Conservation (phyloP, 306 rosid species). For the Cucurbita maxima region DNA sequence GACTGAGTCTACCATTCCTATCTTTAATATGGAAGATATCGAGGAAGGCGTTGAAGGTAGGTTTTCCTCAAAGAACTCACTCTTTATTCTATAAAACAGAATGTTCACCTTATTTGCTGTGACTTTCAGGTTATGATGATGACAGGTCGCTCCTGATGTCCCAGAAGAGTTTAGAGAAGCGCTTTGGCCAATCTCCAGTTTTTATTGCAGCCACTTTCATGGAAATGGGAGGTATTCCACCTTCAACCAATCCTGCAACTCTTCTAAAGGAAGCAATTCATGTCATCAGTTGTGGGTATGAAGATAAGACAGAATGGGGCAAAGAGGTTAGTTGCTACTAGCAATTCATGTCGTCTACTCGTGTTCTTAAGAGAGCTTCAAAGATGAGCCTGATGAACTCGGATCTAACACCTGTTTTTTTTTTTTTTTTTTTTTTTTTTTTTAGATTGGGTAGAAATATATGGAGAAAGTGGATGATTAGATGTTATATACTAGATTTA, state of each 20-base stretch:
- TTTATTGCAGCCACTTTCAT: slow-evolving; percentile 94
- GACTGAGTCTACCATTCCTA: slow-evolving; percentile 84
- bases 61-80: slow-evolving; percentile 9
- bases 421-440: background rate
- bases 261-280: slow-evolving; percentile 98
- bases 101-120: slow-evolving; percentile 1
- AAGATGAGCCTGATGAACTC: background rate
- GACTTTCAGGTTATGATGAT: slow-evolving; percentile 75
- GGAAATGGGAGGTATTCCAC: slow-evolving; percentile 99
- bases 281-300: slow-evolving; percentile 97
- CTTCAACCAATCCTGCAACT: slow-evolving; percentile 89
- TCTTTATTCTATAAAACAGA: background rate
- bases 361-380: background rate
- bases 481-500: too few relatives aligned
- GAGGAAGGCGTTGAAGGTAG: slow-evolving; percentile 97
- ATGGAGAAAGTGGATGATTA: too few relatives aligned
- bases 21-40: slow-evolving; percentile 87
- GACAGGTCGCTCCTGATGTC: slow-evolving; percentile 90
- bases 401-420: background rate
- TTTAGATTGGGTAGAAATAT: slow-evolving; percentile 99
- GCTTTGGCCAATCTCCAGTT: slow-evolving; percentile 97
- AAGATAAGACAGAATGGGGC: slow-evolving; percentile 98
- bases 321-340: slow-evolving; percentile 52
- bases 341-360: background rate
- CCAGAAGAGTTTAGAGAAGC: slow-evolving; percentile 92